Base-by-base conservation (phyloP, 2,329 filamentous ascomycete species). In the Cryphonectria naterciae region DNA sequence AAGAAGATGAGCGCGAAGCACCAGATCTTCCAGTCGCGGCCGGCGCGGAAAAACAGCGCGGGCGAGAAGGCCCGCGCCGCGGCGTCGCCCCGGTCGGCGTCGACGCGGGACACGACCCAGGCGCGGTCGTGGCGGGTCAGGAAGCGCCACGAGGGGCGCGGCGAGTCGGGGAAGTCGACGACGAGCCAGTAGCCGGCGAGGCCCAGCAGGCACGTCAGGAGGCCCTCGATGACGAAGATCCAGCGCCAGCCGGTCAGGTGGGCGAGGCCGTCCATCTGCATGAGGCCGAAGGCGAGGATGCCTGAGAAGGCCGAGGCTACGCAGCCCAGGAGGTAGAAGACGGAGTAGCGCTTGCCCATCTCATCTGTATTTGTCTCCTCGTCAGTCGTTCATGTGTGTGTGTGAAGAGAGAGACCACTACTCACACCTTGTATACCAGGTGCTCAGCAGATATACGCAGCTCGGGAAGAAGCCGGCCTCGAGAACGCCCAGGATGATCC, bases 381-480 rank as follows among this genome's bases (percentile, higher is more conserved):
- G 73, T 69, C 64, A 41, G 56, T 37, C 37, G 22, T n/a, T 1
- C 17, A 2, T 46, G 17, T 46, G 43, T 46, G 17, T 22, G 17
- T 46, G 17, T 22, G 43, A 1, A 7, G 28, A 19, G 15, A 39
- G 37, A 11, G 10, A 39, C 1, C 37, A 39, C 10, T 25, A 78
- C 85, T 83, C 79, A 88, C 87, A 91, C 79, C 89, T 81, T 0
- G 89, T 90, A 76, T 92, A 93, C 91, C 91, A 94, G 49, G 89
- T 92, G 72, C 88, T 91, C n/a, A 94, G 85, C 7, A 93, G 82
- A 76, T 93, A 93, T 0, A 92, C 89, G 66, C 87, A 91, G 67
- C 88, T 87, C 0, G 91, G 91, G 79, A 93, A 93, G 80, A 91
- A 93, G 0, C 91, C 88, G n/a, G 88, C 87, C 77, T 93, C 91